Percentiles rank a stretch among this genome's conserved stretches.
phyloP scores from a whole-genome alignment of 345 rosid species.

The Camelina hispida region DNA sequence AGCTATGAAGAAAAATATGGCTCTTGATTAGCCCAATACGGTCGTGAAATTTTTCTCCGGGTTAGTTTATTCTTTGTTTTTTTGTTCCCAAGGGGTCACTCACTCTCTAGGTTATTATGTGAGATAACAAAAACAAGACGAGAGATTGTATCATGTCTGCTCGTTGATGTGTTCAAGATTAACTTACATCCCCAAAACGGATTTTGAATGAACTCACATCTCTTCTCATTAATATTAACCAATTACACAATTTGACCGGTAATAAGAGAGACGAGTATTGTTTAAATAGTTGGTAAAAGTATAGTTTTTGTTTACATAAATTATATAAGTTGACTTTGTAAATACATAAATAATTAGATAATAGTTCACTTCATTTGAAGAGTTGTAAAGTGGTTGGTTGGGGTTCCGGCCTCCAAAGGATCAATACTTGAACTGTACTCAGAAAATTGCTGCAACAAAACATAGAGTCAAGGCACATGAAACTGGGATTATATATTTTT shows the following conservation, averaged over 20 bases:
- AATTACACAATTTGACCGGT: too few species aligned
- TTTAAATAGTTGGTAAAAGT: background rate
- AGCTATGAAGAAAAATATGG: conserved; percentile 86
- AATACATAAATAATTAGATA: background rate
- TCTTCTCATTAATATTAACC: background rate
- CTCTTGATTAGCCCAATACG: conserved; percentile 56
- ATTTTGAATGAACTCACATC: conserved; percentile 2
- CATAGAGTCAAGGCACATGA: conserved; percentile 7
- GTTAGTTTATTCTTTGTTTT: conserved; percentile 36
- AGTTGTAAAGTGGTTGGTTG: background rate
- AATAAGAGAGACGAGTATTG: too few species aligned
- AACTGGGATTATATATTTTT: background rate
- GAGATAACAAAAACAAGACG: conserved; percentile 17
- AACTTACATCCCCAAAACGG: conserved; percentile 14
- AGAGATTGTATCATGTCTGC: conserved; percentile 17
- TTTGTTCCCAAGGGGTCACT: conserved; percentile 25
- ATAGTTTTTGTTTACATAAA: too few species aligned
- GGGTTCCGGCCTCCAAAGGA: background rate
- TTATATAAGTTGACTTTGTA: too few species aligned
- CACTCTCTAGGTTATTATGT: conserved; percentile 26
- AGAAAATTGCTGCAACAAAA: conserved; percentile 16
- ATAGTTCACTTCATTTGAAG: background rate
- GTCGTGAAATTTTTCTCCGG: conserved; percentile 13
- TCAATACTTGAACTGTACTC: background rate
- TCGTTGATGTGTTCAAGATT: conserved; percentile 35